phyloP scores from a whole-genome alignment of 2,329 filamentous ascomycete genomes.

The Dactylellina drechsleri region DNA sequence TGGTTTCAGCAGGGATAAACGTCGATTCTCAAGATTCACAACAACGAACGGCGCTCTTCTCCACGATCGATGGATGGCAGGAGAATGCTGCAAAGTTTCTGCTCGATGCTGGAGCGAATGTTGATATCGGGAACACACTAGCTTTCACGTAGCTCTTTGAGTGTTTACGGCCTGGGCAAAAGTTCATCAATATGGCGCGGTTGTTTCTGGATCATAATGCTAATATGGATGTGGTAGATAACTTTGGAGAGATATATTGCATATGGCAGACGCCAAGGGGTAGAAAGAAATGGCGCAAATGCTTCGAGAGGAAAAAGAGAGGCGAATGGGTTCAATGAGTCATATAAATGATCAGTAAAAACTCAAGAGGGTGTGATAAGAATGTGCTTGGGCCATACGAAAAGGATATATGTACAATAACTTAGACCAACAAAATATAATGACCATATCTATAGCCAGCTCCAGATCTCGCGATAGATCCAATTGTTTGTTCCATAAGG shows the following conservation, averaged over 20 bases:
- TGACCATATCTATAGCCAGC: not conserved
- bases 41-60: constrained; percentile 14
- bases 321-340: not conserved
- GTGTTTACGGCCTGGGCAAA: constrained; percentile 12
- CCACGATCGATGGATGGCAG: constrained; percentile 16
- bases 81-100: constrained; percentile 14
- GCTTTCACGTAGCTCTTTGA: constrained; percentile 29
- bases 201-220: constrained; percentile 27
- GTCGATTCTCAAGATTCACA: constrained; percentile 6
- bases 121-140: constrained; percentile 15
- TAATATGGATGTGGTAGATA: constrained; percentile 10
- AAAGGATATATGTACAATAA: not conserved
- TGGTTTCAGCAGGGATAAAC: constrained; percentile 9
- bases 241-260: constrained; percentile 8
- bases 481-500: no score
- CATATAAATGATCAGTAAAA: no score
- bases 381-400: not conserved
- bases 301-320: not conserved
- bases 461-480: no score
- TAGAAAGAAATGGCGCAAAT: not conserved
- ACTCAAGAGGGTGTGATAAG: no score
- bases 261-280: not conserved
- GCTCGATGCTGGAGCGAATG: constrained; percentile 31
- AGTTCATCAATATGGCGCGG: constrained; percentile 16
- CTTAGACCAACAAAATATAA: not conserved